Evolutionary conservation across 257 asterid species (phyloP), one percentile per base, ranked within the genome.

Genomic region (Marsdenia floribunda): DNA sequence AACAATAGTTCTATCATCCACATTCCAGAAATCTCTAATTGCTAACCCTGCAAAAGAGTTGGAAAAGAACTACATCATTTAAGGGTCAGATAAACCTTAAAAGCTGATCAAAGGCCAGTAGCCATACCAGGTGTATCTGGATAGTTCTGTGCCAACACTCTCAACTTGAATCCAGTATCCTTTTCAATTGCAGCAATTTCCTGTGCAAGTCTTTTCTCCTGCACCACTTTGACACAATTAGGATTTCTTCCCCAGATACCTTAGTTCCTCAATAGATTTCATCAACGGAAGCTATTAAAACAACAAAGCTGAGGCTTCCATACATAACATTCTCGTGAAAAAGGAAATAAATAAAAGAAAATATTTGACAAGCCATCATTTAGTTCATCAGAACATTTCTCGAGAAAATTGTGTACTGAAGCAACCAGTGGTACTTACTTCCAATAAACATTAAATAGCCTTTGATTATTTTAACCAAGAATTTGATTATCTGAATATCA

Each of bases 91-190:
- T 19, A n/a, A 49, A 18, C 26, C 47, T 55, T 42, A 60, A 33
- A 57, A 37, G 81, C 24, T 16, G 53, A 58, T 74, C 0, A 58
- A 42, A 80, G 24, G 24, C 49, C 26, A 63, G 76, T 29, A 42
- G 26, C 22, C 38, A 58, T 83, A 90, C 97, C 97, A 44, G 98
- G 98, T 3, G 99, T 95, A 65, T 95, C 91, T 35, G 99, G 99
- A 79, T 94, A 94, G 67, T 94, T 94, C 84, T 95, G 99, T 46
- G 96, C 98, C 83, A 92, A 73, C 74, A 95, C 87, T 84, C 97
- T 80, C 87, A 92, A 80, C 79, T 92, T 95, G 74, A 80, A 95
- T 6, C 99, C 99, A 6, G 97, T 92, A 72, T 87, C 97, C 76
- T 87, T 92, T 79, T 92, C 97, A 18, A 95, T 88, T 73, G 83